These are phyloP conservation scores for Halenospora varia DNA, from an alignment of 495 filamentous ascomycete genomes.

Conservation along the genomic window DNA sequence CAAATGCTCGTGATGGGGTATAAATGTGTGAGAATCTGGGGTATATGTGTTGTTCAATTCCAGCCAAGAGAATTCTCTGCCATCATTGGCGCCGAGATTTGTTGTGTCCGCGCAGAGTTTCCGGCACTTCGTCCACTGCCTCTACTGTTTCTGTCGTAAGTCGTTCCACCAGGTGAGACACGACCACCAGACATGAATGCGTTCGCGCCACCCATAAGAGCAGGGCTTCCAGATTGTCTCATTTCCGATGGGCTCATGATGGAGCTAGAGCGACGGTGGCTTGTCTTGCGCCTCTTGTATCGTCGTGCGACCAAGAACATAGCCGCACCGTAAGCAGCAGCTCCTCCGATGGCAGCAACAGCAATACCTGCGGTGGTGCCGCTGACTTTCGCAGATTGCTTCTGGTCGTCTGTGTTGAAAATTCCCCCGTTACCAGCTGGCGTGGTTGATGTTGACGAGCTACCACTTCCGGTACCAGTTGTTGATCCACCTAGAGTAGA, in stretches of 20 bases:
- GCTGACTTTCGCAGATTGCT: slow-evolving; percentile 50
- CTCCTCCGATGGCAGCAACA: slow-evolving; percentile 71
- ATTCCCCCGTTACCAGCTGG: slow-evolving; percentile 32
- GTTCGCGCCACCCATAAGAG: slow-evolving; percentile 46
- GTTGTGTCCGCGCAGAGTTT: slow-evolving; percentile 65
- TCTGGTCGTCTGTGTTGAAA: slow-evolving; percentile 30
- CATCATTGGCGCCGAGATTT: slow-evolving; percentile 82
- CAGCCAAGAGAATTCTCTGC: slow-evolving; percentile 97
- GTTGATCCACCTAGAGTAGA: slow-evolving; percentile 36
- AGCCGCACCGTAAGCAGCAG: slow-evolving; percentile 91
- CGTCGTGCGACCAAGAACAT: slow-evolving; percentile 95
- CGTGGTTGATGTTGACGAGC: slow-evolving; percentile 16
- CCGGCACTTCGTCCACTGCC: slow-evolving; percentile 67
- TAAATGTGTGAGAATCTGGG: slow-evolving; percentile 4
- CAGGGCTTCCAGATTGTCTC: slow-evolving; percentile 52
- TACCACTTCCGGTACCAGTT: slow-evolving; percentile 20
- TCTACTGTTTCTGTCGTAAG: slow-evolving; percentile 55
- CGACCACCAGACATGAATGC: slow-evolving; percentile 50
- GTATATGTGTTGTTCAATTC: slow-evolving; percentile 61
- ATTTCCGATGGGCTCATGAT: slow-evolving; percentile 46
- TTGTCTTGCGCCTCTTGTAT: slow-evolving; percentile 82
- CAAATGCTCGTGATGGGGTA: slow-evolving; percentile 16
- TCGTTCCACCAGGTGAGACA: slow-evolving; percentile 41
- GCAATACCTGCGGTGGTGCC: slow-evolving; percentile 83
- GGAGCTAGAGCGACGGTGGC: slow-evolving; percentile 75